These are phyloP conservation scores for Quillaja saponaria DNA, from an alignment of 306 rosid species.

Conservation along the genomic window DNA sequence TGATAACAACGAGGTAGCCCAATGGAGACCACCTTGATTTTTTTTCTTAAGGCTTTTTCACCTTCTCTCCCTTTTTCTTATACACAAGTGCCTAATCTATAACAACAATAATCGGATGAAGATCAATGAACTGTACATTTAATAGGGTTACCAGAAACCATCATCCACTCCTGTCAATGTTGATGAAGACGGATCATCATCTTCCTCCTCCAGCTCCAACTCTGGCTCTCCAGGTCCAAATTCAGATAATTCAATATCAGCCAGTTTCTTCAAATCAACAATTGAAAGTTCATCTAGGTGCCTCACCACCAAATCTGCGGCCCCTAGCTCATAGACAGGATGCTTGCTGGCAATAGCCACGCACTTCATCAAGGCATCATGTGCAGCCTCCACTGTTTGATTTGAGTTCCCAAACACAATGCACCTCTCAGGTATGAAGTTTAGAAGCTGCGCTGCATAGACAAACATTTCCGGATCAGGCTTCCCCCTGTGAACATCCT, in stretches of 20 bases:
- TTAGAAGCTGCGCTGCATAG: slow-evolving; percentile 82
- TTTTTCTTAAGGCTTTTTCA: neutral
- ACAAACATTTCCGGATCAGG: slow-evolving; percentile 97
- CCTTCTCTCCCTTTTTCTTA: slow-evolving; percentile 39
- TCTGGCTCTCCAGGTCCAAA: slow-evolving; percentile 69
- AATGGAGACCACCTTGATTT: slow-evolving; percentile 54
- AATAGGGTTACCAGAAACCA: slow-evolving; percentile 63
- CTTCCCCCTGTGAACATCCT: slow-evolving; percentile 93
- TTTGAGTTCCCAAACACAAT: slow-evolving; percentile 96
- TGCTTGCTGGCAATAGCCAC: slow-evolving; percentile 98
- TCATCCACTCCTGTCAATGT: slow-evolving; percentile 54
- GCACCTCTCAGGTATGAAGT: slow-evolving; percentile 89
- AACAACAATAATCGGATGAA: slow-evolving; percentile 66
- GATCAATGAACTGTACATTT: slow-evolving; percentile 66
- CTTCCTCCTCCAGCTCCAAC: slow-evolving; percentile 73
- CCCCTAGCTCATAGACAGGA: slow-evolving; percentile 88
- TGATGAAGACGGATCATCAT: slow-evolving; percentile 43
- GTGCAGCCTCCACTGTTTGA: slow-evolving; percentile 95
- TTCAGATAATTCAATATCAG: slow-evolving; percentile 71
- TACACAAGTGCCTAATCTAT: slow-evolving; percentile 66
- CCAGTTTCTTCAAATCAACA: slow-evolving; percentile 89
- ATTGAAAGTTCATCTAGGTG: slow-evolving; percentile 78
- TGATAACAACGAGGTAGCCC: slow-evolving; percentile 49
- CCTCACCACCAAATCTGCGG: slow-evolving; percentile 91
- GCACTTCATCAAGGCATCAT: slow-evolving; percentile 92